Evolutionary conservation across 768 basidiomycete genomes (phyloP), one percentile per base, ranked within the genome.

Genomic region (Chalciporus sphaerocephalus): DNA sequence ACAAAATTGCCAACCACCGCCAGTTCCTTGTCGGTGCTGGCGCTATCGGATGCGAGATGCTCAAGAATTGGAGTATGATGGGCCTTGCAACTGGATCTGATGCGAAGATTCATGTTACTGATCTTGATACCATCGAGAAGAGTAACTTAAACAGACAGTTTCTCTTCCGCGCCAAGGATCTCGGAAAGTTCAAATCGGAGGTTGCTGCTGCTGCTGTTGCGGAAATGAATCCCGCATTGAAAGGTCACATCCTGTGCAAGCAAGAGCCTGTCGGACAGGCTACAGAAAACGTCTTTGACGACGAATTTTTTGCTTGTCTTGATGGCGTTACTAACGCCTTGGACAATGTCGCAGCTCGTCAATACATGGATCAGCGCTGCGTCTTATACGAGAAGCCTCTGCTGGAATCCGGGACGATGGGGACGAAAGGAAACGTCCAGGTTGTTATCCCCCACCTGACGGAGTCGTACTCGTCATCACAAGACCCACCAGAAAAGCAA

Each of bases 41-140:
- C 36, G 96, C 96, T 27, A 98, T 99, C 63, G 96, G 96, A 16
- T 99, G 96, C 62, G 96, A 99, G 71, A 98, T 98, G 96, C 71
- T 99, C 58, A 99, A 99, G 76, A 99, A 98, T 68, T 99, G 96
- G 96, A 88, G 90, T 54, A 89, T 98, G 92, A 95, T 98, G 78
- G 96, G 96, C 50, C 72, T 99, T 37, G 94, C 80, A 6, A 79
- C 85, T 23, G 90, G 90, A 10, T 73, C 79, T 13, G 74, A 82
- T 33, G 96, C 90, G 9, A 69, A 76, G 41, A 89, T 99, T 46
- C 83, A 94, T 57, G 91, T 98, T 45, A 98, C 96, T 5, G 96
- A 99, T 66, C 68, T 99, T 57, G 96, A 99, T 66, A 97, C 94
- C 23, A 99, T 99, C 62, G 96, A 99, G 74, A 99, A 99, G 79